Base-by-base conservation (phyloP, 2,329 filamentous ascomycete species). In the Cercospora janseana region DNA sequence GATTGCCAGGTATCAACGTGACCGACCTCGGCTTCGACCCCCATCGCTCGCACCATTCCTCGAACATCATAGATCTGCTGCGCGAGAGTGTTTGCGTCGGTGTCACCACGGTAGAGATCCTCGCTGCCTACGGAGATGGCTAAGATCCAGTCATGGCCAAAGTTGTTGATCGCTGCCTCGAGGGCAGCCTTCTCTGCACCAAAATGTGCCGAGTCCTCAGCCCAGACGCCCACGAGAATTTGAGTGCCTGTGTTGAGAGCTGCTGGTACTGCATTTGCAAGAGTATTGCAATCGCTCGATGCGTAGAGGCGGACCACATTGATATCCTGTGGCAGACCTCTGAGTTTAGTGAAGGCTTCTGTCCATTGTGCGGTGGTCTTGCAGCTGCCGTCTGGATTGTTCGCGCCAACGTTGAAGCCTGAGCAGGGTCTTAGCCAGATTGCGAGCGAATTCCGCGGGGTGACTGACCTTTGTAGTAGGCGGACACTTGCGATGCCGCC, bases 41-140 rank as follows among this genome's bases (percentile, higher is more conserved):
- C 70, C 46, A 73, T 67, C 6, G 72, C 73, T 10, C 74, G 71
- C 26, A 79, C 71, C 70, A 79, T 77, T 6, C 73, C 75, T 15
- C 78, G 71, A 8, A 79, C 73, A 46, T 79, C 75, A 59, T 76
- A 71, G 47, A 77, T 76, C 55, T 76, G 70, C 31, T 67, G 55
- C 4, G 73, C 73, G 5, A 77, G 65, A 1, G 62, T 69, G 27
- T 58, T 62, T 4, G 72, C 70, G 20, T 60, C 60, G 23, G 71
- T 72, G 47, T 76, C 73, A 10, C 65, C 67, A 47, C 83, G 77
- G 76, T 86, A 87, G 31, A 86, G 72, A 61, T 85, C 82, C 73
- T 87, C 83, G 62, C 76, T 81, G 34, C 83, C 83, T 44, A 86
- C 81, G 52, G 79, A 82, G 60, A 85, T 78, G 52, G 80, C 82